phyloP scores from a whole-genome alignment of 768 basidiomycete genomes.

The Megacollybia marginata region DNA sequence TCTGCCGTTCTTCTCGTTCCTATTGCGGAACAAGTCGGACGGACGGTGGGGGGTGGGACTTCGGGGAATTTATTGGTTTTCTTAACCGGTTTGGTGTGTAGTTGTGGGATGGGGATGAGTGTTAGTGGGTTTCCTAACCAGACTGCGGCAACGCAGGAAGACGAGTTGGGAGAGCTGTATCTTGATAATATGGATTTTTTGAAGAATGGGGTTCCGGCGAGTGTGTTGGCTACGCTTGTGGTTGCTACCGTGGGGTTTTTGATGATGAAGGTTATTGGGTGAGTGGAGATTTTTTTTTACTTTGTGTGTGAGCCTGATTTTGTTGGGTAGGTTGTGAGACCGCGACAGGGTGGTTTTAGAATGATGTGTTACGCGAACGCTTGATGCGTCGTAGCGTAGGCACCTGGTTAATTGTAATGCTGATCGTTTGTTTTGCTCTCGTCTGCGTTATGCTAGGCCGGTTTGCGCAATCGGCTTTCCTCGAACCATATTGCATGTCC shows the following conservation, averaged over 20 bases:
- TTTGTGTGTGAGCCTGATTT: neutral
- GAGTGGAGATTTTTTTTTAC: slow-evolving; percentile 20
- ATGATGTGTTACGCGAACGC: too few relatives aligned
- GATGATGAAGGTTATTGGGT: slow-evolving; percentile 70
- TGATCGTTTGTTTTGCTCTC: too few relatives aligned
- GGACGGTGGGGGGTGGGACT: slow-evolving; percentile 52
- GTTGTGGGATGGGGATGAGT: slow-evolving; percentile 96
- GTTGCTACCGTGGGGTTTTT: slow-evolving; percentile 81
- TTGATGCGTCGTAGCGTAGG: too few relatives aligned
- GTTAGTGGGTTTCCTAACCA: slow-evolving; percentile 99
- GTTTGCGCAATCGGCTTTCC: too few relatives aligned
- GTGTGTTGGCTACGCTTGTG: slow-evolving; percentile 79
- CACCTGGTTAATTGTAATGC: too few relatives aligned
- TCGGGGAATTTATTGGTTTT: slow-evolving; percentile 85
- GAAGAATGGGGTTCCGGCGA: slow-evolving; percentile 93
- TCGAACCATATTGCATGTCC: too few relatives aligned
- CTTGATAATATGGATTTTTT: slow-evolving; percentile 82
- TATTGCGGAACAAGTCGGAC: slow-evolving; percentile 86
- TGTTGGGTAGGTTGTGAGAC: slow-evolving; percentile 10
- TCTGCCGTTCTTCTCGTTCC: slow-evolving; percentile 96
- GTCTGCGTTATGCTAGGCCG: too few relatives aligned
- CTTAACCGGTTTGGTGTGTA: slow-evolving; percentile 88
- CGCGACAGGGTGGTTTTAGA: too few relatives aligned
- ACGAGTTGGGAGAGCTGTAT: slow-evolving; percentile 89
- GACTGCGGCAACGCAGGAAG: slow-evolving; percentile 94